Base-by-base conservation (phyloP, 2,329 filamentous ascomycete species). In the Chalara sp. region DNA sequence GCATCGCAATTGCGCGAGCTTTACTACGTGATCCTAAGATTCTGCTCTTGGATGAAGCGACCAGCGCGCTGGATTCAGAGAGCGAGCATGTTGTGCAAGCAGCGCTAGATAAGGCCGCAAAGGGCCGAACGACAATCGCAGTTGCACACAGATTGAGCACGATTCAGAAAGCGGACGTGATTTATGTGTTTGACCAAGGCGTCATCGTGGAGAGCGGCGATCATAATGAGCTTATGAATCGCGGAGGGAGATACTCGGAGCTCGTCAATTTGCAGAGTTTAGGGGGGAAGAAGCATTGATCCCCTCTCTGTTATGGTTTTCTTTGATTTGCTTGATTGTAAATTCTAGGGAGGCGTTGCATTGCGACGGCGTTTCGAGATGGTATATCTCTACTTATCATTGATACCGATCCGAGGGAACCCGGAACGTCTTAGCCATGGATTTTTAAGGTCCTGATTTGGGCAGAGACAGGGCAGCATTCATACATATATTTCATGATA, bases 141-240 rank as follows among this genome's bases (percentile, higher is more conserved):
- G 92, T 99, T 1, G 93, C 93, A 3, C 92, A 99, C 69, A 78
- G 93, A 29, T 73, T 99, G 5, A 89, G 84, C 63, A 96, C 93
- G 0, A 96, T 97, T 54, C 90, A 96, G 66, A 91, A 93, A 66
- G 92, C 92, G 0, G 92, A 97, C 65, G 73, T 92, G 46, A 97
- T 97, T 61, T 96, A 95, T 58, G 92, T 97, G n/a, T 93, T 97
- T 65, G 91, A 96, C 67, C 84, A 88, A 61, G 93, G 92, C 6
- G 79, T 81, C 53, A 81, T 97, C 42, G 87, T 95, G 1, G 92
- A 97, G 72, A 79, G 80, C 58, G 92, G 92, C 5, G 89, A 83
- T 6, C 92, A 97, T 65, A 62, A 72, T 0, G 86, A 89, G 64
- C 66, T 92, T 61, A 83, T 87, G 78, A 76, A 74, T 58, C 77